Percentiles rank a stretch among this genome's conserved stretches.
Evolutionary conservation across 768 basidiomycete genomes (phyloP).

Genomic region (Boletus rex-veris): DNA sequence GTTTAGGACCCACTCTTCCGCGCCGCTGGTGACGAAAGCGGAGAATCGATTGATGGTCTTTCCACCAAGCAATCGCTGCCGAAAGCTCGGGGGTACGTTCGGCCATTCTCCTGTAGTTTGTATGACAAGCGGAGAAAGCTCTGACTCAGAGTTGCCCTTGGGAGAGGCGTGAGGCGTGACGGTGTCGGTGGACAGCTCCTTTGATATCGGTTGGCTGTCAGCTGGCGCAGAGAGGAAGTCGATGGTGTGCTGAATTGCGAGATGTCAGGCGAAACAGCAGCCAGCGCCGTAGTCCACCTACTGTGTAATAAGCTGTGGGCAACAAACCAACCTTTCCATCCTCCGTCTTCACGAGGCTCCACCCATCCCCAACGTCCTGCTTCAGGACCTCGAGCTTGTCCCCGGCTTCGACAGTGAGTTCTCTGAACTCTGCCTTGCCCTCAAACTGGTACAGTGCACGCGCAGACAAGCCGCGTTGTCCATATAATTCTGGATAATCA

Average conservation of each 20-base stretch:
- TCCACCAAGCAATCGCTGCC: slow-evolving; percentile 69
- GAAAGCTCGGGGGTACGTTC: slow-evolving; percentile 59
- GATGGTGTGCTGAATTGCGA: slow-evolving; percentile 53
- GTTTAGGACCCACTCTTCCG: slow-evolving; percentile 78
- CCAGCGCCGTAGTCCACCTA: slow-evolving; percentile 30
- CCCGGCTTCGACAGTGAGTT: slow-evolving; percentile 65
- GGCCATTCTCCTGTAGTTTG: slow-evolving; percentile 71
- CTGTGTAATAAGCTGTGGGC: too few species aligned
- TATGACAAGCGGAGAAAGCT: slow-evolving; percentile 45
- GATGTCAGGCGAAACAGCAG: neutral
- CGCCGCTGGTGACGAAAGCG: slow-evolving; percentile 80
- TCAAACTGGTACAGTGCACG: slow-evolving; percentile 72
- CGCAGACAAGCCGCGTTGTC: slow-evolving; percentile 45
- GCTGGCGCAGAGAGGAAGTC: slow-evolving; percentile 54
- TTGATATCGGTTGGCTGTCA: slow-evolving; percentile 20
- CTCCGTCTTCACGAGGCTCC: slow-evolving; percentile 80
- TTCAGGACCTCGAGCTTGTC: slow-evolving; percentile 69
- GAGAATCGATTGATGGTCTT: slow-evolving; percentile 84
- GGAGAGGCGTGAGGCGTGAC: slow-evolving; percentile 48
- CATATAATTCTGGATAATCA: slow-evolving; percentile 33
- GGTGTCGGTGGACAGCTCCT: slow-evolving; percentile 42
- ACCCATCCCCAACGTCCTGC: slow-evolving; percentile 72
- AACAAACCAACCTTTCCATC: too few species aligned
- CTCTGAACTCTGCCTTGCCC: slow-evolving; percentile 72
- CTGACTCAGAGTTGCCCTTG: slow-evolving; percentile 18